These are phyloP conservation scores for Cutaneotrichosporon mucoides DNA, from an alignment of 1,284 basidiomycete genomes.

Conservation along the genomic window DNA sequence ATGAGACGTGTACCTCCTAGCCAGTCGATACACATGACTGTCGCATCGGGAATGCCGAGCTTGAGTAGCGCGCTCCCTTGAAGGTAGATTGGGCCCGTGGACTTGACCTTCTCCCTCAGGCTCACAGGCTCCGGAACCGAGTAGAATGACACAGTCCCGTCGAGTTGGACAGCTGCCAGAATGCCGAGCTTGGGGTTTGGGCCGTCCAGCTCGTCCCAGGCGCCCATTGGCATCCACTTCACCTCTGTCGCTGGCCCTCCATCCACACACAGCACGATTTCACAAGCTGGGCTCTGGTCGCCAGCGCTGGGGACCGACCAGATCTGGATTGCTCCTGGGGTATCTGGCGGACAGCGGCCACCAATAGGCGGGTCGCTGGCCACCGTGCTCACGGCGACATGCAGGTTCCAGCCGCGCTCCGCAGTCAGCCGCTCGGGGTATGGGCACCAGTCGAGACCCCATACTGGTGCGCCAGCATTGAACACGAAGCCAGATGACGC, in stretches of 20 bases:
- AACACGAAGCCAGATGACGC: slow-evolving; percentile 45
- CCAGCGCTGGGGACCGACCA: slow-evolving; percentile 37
- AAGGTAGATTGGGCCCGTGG: slow-evolving; percentile 26
- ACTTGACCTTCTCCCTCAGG: slow-evolving; percentile 13
- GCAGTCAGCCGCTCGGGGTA: slow-evolving; percentile 53
- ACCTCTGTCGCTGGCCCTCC: slow-evolving; percentile 68
- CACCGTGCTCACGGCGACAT: slow-evolving; percentile 75
- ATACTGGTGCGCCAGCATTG: slow-evolving; percentile 77
- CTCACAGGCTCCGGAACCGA: slow-evolving; percentile 66
- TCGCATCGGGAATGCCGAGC: slow-evolving; percentile 67
- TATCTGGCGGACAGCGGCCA: slow-evolving; percentile 20
- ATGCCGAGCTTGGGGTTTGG: slow-evolving; percentile 68
- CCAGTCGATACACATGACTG: slow-evolving; percentile 76
- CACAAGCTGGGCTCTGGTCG: slow-evolving; percentile 19
- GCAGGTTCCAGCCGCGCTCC: slow-evolving; percentile 63
- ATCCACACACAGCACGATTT: slow-evolving; percentile 61
- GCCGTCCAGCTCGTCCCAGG: slow-evolving; percentile 58
- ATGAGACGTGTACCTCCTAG: slow-evolving; percentile 73
- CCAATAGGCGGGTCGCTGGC: slow-evolving; percentile 40
- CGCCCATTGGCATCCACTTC: slow-evolving; percentile 84
- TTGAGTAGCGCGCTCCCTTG: slow-evolving; percentile 59
- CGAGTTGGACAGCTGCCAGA: slow-evolving; percentile 73
- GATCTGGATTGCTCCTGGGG: slow-evolving; percentile 44
- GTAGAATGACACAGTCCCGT: slow-evolving; percentile 72
- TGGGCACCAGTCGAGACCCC: slow-evolving; percentile 87